Evolutionary conservation across 768 basidiomycete genomes (phyloP), one percentile per base, ranked within the genome.

Genomic region (Suillus bovinus): DNA sequence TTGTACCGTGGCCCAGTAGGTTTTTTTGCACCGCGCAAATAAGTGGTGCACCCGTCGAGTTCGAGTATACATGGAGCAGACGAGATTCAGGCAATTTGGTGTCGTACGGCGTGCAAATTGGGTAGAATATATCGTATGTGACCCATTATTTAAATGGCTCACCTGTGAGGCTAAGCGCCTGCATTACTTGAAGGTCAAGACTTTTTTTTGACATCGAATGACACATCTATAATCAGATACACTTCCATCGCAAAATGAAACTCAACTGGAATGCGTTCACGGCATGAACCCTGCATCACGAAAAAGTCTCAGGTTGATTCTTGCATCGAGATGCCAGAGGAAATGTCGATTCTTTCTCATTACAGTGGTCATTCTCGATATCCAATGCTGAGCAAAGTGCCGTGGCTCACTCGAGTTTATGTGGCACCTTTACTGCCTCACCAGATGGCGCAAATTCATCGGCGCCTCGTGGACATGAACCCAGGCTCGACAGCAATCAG

Each of bases 211-310:
- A 13, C 17, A 39, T 39, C 27, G 55, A 39, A 39, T 11, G 38
- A 5, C 24, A 55, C 24, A 20, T 27, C 24, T 13, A 34, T 34
- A 34, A 1, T 20, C 24, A 20, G 22, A 13, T 39, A 56, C 38
- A 56, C 17, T 27, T 11, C 10, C 38, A 39, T 39, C 16, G 13
- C 17, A 20, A 27, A 27, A 39, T 39, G 20, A 20, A 39, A 20
- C 36, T 39, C 11, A 56, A n/a, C 55, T 41, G 38, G 55, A 27
- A 56, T 27, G 17, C 27, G 29, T 20, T 56, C 55, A 56, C 55
- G 55, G 55, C 55, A 56, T 56, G 11, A 56, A 56, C 27, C 55
- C 55, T 55, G 39, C 11, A 56, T 56, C 27, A 20, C 11, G 29
- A 56, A 29, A 55, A 56, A 56, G 38, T 24, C 22, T 39, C 17